A percentile compares a stretch with the other conserved stretches of the same genome.
phyloP scores from a whole-genome alignment of 1,284 basidiomycete genomes.

The Stygiomarasmius scandens region DNA sequence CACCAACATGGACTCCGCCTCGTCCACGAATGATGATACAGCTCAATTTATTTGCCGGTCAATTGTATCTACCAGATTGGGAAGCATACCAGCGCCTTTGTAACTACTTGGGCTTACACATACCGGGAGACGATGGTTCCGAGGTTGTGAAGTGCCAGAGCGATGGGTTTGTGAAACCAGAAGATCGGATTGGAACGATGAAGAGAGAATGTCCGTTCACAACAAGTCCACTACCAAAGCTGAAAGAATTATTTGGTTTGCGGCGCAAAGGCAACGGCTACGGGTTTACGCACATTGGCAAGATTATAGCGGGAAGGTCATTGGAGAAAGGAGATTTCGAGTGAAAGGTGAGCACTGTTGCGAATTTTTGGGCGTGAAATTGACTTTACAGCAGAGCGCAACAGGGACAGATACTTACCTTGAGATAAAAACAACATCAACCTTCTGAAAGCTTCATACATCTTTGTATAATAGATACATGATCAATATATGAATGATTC shows the following conservation, averaged over 20 bases:
- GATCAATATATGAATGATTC: too few relatives aligned
- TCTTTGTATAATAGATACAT: too few relatives aligned
- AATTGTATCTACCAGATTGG: slow-evolving; percentile 39
- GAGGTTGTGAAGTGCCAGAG: too few relatives aligned
- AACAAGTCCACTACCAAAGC: slow-evolving; percentile 30
- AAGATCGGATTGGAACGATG: slow-evolving; percentile 20
- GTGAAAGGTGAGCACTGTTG: too few relatives aligned
- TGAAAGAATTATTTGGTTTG: slow-evolving; percentile 36
- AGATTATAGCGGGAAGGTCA: slow-evolving; percentile 35
- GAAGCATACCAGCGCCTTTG: slow-evolving; percentile 35
- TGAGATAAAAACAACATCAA: too few relatives aligned
- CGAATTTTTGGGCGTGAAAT: too few relatives aligned
- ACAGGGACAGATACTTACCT: too few relatives aligned
- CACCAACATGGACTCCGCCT: slow-evolving; percentile 16
- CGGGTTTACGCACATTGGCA: slow-evolving; percentile 43
- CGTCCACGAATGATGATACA: slow-evolving; percentile 30
- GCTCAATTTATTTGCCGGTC: slow-evolving; percentile 47
- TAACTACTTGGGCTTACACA: slow-evolving; percentile 37
- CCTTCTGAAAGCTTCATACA: too few relatives aligned
- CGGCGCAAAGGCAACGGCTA: slow-evolving; percentile 46
- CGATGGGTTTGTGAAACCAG: slow-evolving; percentile 39
- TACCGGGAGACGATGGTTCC: too few relatives aligned
- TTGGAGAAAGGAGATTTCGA: slow-evolving; percentile 31
- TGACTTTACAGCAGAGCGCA: too few relatives aligned
- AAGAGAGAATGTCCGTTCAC: slow-evolving; percentile 27